Conservation (phyloP, 192 early-diverging fungal genomes). For the Coemansia biformis region DNA sequence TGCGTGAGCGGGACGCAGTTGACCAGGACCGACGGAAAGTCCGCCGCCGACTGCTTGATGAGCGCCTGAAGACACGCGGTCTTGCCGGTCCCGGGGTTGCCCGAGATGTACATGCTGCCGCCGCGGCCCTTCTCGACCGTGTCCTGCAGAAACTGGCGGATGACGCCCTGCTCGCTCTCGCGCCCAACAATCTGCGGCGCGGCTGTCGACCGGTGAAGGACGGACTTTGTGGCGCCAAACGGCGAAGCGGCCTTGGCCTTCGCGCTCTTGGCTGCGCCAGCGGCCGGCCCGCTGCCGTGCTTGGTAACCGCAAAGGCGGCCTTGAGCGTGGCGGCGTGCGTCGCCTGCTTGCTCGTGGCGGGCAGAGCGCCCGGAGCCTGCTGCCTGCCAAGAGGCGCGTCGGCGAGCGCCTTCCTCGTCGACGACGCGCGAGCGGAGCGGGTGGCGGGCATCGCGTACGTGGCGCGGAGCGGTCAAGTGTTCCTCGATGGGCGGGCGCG, state of each 20-base stretch:
- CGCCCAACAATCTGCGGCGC: slow-evolving; percentile 48
- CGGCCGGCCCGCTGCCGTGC: slow-evolving; percentile 6
- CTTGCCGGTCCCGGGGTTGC: slow-evolving; percentile 92
- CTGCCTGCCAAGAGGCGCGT: slow-evolving; percentile 26
- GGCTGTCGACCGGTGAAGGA: slow-evolving; percentile 39
- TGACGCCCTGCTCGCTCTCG: slow-evolving; percentile 29
- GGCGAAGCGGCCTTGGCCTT: slow-evolving; percentile 15
- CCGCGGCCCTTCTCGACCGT: slow-evolving; percentile 35
- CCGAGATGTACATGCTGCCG: slow-evolving; percentile 80
- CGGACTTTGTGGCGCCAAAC: slow-evolving; percentile 31
- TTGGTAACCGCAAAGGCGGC: slow-evolving; percentile 31
- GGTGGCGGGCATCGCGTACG: slow-evolving; percentile 36
- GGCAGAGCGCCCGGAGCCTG: slow-evolving; percentile 5
- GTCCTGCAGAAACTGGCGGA: slow-evolving; percentile 24
- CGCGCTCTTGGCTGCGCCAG: not conserved
- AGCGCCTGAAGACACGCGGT: slow-evolving; percentile 69
- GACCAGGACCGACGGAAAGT: slow-evolving; percentile 53
- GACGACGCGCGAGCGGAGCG: slow-evolving; percentile 18
- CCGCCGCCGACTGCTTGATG: slow-evolving; percentile 45
- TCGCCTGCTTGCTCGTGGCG: slow-evolving; percentile 4
- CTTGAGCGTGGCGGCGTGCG: slow-evolving; percentile 23
- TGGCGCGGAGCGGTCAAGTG: no score
- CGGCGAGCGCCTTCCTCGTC: slow-evolving; percentile 29
- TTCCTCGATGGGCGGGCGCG: no score
- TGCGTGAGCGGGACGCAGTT: slow-evolving; percentile 86